Evolutionary conservation across 176 grass and related monocot genomes (phyloP).

Genomic region (Avena sativa): DNA sequence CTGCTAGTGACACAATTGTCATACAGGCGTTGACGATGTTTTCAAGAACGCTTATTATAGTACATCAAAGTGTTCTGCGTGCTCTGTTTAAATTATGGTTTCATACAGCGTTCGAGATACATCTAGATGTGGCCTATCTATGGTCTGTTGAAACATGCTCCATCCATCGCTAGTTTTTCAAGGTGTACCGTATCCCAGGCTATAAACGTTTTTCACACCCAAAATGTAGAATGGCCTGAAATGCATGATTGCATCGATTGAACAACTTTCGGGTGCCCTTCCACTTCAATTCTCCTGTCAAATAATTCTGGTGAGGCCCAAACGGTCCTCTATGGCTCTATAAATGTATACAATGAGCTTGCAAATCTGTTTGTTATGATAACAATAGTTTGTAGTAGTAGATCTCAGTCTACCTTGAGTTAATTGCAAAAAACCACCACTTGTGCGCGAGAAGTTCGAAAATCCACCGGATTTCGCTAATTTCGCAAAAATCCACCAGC

Average conservation of each 20-base stretch:
- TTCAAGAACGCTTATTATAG: background rate
- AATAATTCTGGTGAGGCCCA: background rate
- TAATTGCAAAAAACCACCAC: too few relatives aligned
- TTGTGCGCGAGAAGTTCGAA: too few relatives aligned
- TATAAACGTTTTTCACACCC: slow-evolving; percentile 16
- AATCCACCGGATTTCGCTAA: too few relatives aligned
- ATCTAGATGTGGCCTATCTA: background rate
- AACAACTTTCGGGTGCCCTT: background rate
- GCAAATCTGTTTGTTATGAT: background rate
- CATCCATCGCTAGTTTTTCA: too few relatives aligned
- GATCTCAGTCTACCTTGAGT: too few relatives aligned
- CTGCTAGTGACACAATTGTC: background rate
- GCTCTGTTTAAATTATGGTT: background rate
- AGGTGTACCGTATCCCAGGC: background rate
- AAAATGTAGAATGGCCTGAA: background rate
- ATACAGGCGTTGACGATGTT: background rate
- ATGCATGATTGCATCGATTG: slow-evolving; percentile 2
- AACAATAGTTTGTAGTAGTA: background rate
- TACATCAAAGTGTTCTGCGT: background rate
- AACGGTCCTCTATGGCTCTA: background rate
- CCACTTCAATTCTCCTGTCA: too few relatives aligned
- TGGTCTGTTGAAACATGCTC: background rate
- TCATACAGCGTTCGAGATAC: background rate
- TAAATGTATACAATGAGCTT: background rate
- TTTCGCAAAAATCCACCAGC: too few relatives aligned